phyloP scores from a whole-genome alignment of 495 filamentous ascomycete species.

The Neurospora pannonica region DNA sequence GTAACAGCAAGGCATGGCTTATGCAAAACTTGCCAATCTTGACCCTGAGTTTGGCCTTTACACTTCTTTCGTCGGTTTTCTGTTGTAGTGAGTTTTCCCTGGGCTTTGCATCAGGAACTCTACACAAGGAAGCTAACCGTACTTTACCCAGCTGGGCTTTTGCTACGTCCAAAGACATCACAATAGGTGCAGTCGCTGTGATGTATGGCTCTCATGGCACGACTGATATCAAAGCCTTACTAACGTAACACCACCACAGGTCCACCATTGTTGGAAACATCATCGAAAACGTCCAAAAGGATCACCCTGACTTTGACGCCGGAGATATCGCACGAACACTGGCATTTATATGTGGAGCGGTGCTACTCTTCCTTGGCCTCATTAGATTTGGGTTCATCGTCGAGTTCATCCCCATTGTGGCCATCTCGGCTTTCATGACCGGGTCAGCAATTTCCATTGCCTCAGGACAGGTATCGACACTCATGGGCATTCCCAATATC shows the following conservation, averaged over 20 bases:
- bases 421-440: constrained; percentile 47
- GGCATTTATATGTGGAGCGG: constrained; percentile 36
- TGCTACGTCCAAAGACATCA: constrained; percentile 60
- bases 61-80: constrained; percentile 56
- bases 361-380: constrained; percentile 41
- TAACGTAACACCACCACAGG: constrained; percentile 34
- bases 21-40: constrained; percentile 50
- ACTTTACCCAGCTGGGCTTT: constrained; percentile 41
- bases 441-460: constrained; percentile 45
- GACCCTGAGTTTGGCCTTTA: constrained; percentile 53
- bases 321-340: constrained; percentile 35
- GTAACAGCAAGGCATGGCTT: constrained; percentile 57
- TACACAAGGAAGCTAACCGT: not conserved
- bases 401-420: constrained; percentile 43
- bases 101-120: not conserved
- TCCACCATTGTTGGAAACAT: constrained; percentile 80
- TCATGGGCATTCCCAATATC: constrained; percentile 38
- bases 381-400: constrained; percentile 41
- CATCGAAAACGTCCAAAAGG: constrained; percentile 44
- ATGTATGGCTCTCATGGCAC: not conserved
- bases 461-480: constrained; percentile 37
- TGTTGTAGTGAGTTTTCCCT: constrained; percentile 35
- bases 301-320: constrained; percentile 26
- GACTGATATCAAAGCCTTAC: not conserved
- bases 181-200: constrained; percentile 48